Conservation (phyloP, 1,284 basidiomycete genomes). For the Tausonia pullulans region DNA sequence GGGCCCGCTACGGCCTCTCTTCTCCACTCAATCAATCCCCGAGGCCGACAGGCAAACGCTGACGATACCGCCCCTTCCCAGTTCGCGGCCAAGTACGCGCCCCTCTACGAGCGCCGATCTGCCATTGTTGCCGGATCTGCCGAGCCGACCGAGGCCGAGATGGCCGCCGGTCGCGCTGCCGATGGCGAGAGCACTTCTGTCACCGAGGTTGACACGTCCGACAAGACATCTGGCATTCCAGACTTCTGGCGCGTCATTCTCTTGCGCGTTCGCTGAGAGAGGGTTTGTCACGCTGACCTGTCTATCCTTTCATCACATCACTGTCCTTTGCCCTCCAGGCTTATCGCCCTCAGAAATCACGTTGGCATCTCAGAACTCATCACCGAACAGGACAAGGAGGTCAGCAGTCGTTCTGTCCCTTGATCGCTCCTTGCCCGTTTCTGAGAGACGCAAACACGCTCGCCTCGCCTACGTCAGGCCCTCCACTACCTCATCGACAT, state of each 20-base stretch:
- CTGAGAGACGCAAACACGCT: neutral
- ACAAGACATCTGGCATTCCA: conserved; percentile 55
- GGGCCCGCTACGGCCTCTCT: neutral
- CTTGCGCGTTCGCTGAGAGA: no score
- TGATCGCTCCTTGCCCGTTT: neutral
- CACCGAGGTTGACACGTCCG: conserved; percentile 26
- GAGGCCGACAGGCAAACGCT: neutral
- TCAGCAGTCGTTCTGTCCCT: conserved; percentile 18
- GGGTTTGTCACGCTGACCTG: no score
- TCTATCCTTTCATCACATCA: no score
- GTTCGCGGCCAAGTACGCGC: conserved; percentile 76
- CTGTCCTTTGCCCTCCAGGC: no score
- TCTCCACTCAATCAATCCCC: neutral
- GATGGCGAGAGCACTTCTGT: neutral
- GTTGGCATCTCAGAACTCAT: conserved; percentile 75
- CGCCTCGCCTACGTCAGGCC: conserved; percentile 27
- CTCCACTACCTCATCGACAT: conserved; percentile 57
- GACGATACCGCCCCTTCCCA: conserved; percentile 27
- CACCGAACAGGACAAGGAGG: conserved; percentile 81
- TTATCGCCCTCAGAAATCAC: conserved; percentile 72
- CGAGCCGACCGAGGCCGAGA: conserved; percentile 67
- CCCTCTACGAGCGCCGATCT: conserved; percentile 75
- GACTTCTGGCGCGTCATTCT: conserved; percentile 63
- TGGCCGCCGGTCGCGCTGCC: conserved; percentile 52
- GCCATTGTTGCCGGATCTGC: conserved; percentile 70